These are phyloP conservation scores for Penicillium antarcticum DNA, from an alignment of 495 filamentous ascomycete genomes.

Conservation along the genomic window DNA sequence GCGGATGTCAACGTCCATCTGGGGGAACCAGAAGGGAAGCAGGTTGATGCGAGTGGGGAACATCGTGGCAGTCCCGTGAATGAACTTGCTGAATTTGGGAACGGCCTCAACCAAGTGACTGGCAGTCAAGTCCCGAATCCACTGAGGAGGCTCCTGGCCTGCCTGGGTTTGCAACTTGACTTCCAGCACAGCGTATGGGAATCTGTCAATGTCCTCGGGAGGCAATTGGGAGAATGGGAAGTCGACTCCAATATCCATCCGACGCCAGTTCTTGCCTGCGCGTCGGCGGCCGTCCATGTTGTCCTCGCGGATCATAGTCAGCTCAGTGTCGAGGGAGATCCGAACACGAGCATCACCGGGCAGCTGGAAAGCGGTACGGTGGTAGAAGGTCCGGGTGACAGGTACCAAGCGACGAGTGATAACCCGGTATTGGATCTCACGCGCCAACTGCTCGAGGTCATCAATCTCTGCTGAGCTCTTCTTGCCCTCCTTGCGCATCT, in stretches of 20 bases:
- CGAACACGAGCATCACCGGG: conserved; percentile 94
- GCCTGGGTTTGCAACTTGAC: conserved; percentile 97
- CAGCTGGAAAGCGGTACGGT: conserved; percentile 95
- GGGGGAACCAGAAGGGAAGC: conserved; percentile 94
- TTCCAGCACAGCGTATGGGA: conserved; percentile 94
- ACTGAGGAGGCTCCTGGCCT: conserved; percentile 94
- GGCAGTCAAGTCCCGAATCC: conserved; percentile 87
- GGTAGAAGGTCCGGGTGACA: conserved; percentile 91
- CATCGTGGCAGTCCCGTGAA: conserved; percentile 84
- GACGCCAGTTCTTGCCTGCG: conserved; percentile 86
- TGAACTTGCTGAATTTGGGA: conserved; percentile 99
- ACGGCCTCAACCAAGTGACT: conserved; percentile 97
- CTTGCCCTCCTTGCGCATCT: conserved; percentile 89
- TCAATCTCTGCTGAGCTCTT: conserved; percentile 86
- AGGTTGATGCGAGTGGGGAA: conserved; percentile 87
- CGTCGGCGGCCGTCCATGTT: conserved; percentile 79
- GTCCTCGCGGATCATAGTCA: conserved; percentile 92
- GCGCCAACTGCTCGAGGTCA: conserved; percentile 82
- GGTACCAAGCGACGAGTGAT: conserved; percentile 80
- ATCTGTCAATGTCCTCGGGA: conserved; percentile 77
- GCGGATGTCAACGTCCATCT: conserved; percentile 97
- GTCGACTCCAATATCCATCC: conserved; percentile 97
- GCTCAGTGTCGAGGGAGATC: conserved; percentile 93
- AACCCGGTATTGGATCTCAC: conserved; percentile 89
- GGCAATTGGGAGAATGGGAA: conserved; percentile 90